Conservation (phyloP, 2,329 filamentous ascomycete genomes). For the Talaromyces rugulosus region DNA sequence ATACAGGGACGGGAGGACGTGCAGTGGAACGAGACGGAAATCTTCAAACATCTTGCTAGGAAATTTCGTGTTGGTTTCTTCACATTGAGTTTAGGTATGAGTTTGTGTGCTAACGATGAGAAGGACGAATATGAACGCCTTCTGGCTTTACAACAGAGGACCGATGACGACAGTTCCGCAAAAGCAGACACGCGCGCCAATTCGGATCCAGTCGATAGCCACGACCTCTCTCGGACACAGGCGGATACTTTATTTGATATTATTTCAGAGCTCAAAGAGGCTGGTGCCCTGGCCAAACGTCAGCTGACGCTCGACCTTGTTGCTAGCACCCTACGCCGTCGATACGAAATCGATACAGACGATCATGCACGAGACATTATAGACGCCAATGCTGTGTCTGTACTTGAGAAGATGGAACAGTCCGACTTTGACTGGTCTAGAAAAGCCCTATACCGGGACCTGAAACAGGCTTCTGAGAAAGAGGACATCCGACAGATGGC, state of each 20-base stretch:
- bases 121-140: conserved; percentile 33
- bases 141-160: conserved; percentile 23
- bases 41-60: conserved; percentile 41
- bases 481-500: conserved; percentile 23
- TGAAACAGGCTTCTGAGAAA: conserved; percentile 31
- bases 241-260: conserved; percentile 34
- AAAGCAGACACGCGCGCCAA: conserved; percentile 18
- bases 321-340: conserved; percentile 26
- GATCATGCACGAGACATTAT: conserved; percentile 36
- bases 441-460: conserved; percentile 39
- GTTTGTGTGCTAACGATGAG: background rate
- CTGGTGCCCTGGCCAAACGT: conserved; percentile 38
- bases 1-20: conserved; percentile 41
- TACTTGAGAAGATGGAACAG: conserved; percentile 35
- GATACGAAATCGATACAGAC: conserved; percentile 29
- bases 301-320: conserved; percentile 35
- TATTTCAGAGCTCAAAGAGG: conserved; percentile 36
- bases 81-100: background rate
- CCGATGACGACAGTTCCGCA: conserved; percentile 15
- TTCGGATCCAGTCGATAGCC: conserved; percentile 22
- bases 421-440: conserved; percentile 36
- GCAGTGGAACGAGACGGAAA: conserved; percentile 41
- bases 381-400: conserved; percentile 25
- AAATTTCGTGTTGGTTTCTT: conserved; percentile 35
- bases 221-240: conserved; percentile 28